A percentile compares a stretch with the other conserved stretches of the same genome.
Conservation (phyloP, 352 stramenopile species). For the Saprolegnia parasitica region DNA sequence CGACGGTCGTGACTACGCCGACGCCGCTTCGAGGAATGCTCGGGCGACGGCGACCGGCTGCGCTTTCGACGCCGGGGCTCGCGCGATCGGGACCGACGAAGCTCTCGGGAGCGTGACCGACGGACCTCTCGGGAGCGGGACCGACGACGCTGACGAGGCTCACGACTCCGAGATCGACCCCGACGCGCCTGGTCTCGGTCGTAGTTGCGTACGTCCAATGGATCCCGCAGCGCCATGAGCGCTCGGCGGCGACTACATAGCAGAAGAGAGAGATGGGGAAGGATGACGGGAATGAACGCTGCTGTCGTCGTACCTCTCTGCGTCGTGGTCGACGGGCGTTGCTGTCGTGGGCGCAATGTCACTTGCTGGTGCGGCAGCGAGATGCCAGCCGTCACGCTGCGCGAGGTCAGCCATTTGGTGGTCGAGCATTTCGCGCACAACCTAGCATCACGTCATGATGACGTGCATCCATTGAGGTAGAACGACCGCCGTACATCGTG, state of each 20-base stretch:
- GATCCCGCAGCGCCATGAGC: conserved; percentile 12
- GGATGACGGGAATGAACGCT: not conserved
- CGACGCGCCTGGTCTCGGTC: not conserved
- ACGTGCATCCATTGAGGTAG: conserved; percentile 34
- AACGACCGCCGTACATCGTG: not conserved
- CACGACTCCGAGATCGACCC: not conserved
- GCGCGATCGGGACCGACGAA: too few species aligned
- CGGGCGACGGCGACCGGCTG: not conserved
- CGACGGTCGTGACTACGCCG: not conserved
- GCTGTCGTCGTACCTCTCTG: not conserved
- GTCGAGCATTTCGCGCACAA: conserved; percentile 56
- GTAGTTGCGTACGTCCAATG: conserved; percentile 21
- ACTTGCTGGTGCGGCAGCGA: not conserved
- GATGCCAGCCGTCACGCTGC: not conserved
- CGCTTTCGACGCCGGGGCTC: not conserved
- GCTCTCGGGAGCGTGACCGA: not conserved
- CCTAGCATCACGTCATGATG: too few species aligned
- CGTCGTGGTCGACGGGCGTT: not conserved
- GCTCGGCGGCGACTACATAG: conserved; percentile 4
- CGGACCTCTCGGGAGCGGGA: too few species aligned
- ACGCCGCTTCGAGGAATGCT: not conserved
- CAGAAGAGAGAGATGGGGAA: not conserved
- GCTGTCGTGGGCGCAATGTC: not conserved
- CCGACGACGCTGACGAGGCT: not conserved
- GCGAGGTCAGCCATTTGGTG: conserved; percentile 55